A percentile compares a stretch with the other conserved stretches of the same genome.
phyloP scores from a whole-genome alignment of 1,139 yeast genomes.

The Lodderomyces oxycetoniae region DNA sequence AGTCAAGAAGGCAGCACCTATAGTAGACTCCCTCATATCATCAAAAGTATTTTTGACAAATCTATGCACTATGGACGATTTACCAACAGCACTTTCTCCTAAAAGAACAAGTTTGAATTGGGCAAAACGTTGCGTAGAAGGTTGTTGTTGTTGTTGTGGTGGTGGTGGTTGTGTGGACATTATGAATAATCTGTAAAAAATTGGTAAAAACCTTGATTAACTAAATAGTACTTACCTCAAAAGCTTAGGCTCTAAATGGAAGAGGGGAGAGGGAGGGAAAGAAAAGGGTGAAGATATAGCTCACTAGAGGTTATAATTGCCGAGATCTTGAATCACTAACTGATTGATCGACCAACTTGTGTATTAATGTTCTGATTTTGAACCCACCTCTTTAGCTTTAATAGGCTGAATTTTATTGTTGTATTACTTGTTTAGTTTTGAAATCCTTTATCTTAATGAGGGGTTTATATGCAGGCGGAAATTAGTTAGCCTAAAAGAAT shows the following conservation, averaged over 20 bases:
- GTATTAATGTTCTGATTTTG: too few species aligned
- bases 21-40: conserved; percentile 90
- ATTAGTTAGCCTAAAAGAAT: too few species aligned
- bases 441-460: too few species aligned
- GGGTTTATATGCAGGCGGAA: too few species aligned
- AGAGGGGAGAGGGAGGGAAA: not conserved
- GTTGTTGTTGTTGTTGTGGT: conserved; percentile 3
- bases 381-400: too few species aligned
- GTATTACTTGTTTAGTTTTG: too few species aligned
- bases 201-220: too few species aligned
- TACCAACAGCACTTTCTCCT: conserved; percentile 50
- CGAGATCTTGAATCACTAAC: too few species aligned
- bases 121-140: conserved; percentile 22
- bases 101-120: conserved; percentile 44
- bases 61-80: conserved; percentile 44
- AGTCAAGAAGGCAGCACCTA: conserved; percentile 95
- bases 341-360: too few species aligned
- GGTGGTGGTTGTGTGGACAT: conserved; percentile 7
- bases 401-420: too few species aligned
- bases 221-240: too few species aligned
- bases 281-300: not conserved
- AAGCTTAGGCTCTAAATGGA: too few species aligned
- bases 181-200: not conserved
- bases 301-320: not conserved
- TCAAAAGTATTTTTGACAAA: conserved; percentile 75